Percentiles rank a stretch among this genome's conserved stretches.
Evolutionary conservation across 1,284 basidiomycete genomes (phyloP).

Genomic region (Mycosarcoma mackinlayi): DNA sequence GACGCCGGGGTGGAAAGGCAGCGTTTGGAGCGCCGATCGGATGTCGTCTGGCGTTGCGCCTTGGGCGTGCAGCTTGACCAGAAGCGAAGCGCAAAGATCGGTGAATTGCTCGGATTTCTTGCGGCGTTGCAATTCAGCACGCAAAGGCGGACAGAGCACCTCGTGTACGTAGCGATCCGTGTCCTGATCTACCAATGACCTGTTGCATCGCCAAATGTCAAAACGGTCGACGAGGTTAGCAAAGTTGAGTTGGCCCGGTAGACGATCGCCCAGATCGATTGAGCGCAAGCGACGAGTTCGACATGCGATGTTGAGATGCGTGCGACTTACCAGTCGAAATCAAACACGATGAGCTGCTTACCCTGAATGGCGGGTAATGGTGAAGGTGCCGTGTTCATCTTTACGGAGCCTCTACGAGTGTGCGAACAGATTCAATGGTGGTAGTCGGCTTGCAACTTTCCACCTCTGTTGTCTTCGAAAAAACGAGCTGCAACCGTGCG

Average conservation of each 20-base stretch:
- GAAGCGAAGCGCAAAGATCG: constrained; percentile 72
- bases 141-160: constrained; percentile 84
- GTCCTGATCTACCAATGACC: constrained; percentile 83
- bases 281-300: too few relatives aligned
- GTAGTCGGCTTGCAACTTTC: neutral
- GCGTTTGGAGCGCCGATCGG: constrained; percentile 78
- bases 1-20: constrained; percentile 98
- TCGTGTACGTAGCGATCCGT: constrained; percentile 97
- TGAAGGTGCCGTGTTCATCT: constrained; percentile 41
- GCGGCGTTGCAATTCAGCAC: constrained; percentile 82
- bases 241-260: too few relatives aligned
- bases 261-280: too few relatives aligned
- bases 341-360: constrained; percentile 86
- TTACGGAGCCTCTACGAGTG: neutral
- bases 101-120: constrained; percentile 83
- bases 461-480: too few relatives aligned
- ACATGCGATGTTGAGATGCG: too few relatives aligned
- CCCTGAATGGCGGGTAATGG: constrained; percentile 46
- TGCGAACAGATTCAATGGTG: too few relatives aligned
- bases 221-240: too few relatives aligned
- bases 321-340: constrained; percentile 96
- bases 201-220: too few relatives aligned
- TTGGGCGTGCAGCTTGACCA: constrained; percentile 57
- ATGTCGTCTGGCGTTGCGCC: constrained; percentile 78
- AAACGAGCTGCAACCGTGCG: too few relatives aligned